Percentiles rank a stretch among this genome's conserved stretches.
Evolutionary conservation across 2,329 filamentous ascomycete genomes (phyloP).

Genomic region (Aureobasidium sp.): DNA sequence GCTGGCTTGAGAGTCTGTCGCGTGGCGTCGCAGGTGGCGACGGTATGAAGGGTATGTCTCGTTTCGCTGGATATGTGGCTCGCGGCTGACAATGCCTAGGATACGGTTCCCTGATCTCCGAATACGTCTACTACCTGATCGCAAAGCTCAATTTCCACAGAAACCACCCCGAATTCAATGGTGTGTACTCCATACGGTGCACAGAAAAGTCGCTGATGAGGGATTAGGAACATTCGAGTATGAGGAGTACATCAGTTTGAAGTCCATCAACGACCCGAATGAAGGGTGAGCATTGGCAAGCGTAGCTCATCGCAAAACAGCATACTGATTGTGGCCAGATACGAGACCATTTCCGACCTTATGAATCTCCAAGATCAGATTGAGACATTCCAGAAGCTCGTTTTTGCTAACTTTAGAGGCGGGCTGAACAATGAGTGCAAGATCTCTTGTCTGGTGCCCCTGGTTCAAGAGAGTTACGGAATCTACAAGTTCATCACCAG

Average conservation of each 20-base stretch:
- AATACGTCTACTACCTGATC: conserved; percentile 94
- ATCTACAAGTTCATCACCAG: conserved; percentile 99
- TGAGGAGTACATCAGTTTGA: conserved; percentile 96
- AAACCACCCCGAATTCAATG: conserved; percentile 93
- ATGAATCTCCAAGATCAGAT: conserved; percentile 98
- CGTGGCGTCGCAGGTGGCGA: conserved; percentile 68
- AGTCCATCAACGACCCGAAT: conserved; percentile 97
- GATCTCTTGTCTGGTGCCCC: conserved; percentile 84
- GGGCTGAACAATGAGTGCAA: conserved; percentile 93
- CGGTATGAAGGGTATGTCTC: conserved; percentile 40
- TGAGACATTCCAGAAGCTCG: conserved; percentile 95
- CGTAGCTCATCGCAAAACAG: not conserved
- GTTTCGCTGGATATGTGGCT: not conserved
- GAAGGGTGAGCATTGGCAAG: conserved; percentile 53
- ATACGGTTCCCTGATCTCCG: conserved; percentile 85
- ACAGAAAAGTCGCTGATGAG: not conserved
- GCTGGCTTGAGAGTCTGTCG: conserved; percentile 89
- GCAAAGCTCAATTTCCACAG: conserved; percentile 96
- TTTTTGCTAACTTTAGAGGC: conserved; percentile 91
- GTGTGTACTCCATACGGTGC: not conserved
- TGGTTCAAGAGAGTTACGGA: conserved; percentile 96
- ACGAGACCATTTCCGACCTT: conserved; percentile 91
- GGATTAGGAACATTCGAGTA: conserved; percentile 88
- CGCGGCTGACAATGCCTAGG: conserved; percentile 35
- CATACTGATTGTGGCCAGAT: conserved; percentile 27